These are phyloP conservation scores for Meyerozyma elateridarum DNA, from an alignment of 1,139 yeast genomes.

Conservation along the genomic window DNA sequence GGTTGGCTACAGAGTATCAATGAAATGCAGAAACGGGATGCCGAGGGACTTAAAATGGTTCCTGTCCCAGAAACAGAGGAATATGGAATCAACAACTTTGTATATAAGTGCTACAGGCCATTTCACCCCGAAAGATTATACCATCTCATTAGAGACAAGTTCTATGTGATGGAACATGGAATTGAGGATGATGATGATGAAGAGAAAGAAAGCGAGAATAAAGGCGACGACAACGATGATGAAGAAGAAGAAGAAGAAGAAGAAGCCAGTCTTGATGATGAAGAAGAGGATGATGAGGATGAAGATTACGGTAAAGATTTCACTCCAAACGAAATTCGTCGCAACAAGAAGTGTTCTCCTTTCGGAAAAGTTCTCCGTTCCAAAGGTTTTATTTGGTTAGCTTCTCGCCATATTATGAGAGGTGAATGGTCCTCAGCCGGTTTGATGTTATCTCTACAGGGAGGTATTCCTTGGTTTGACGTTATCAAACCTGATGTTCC, in stretches of 20 bases:
- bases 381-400: conserved; percentile 46
- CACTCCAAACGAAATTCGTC: conserved; percentile 19
- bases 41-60: conserved; percentile 25
- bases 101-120: conserved; percentile 35
- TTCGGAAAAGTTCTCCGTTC: conserved; percentile 36
- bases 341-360: conserved; percentile 30
- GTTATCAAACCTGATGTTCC: conserved; percentile 35
- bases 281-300: conserved; percentile 14
- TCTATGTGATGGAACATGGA: conserved; percentile 23
- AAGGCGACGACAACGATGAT: conserved; percentile 9
- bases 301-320: conserved; percentile 18
- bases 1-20: conserved; percentile 43
- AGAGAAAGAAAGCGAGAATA: conserved; percentile 12
- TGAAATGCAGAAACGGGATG: conserved; percentile 34
- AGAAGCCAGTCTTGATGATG: conserved; percentile 8
- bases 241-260: conserved; percentile 12
- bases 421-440: conserved; percentile 49
- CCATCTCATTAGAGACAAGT: conserved; percentile 30
- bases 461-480: conserved; percentile 44
- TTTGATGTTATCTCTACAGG: conserved; percentile 36
- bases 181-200: conserved; percentile 14
- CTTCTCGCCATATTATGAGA: conserved; percentile 34
- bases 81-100: conserved; percentile 40
- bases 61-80: conserved; percentile 31
- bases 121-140: conserved; percentile 42